Evolutionary conservation across 2,329 filamentous ascomycete genomes (phyloP).

Genomic region (Ophiostoma novo-ulmi): DNA sequence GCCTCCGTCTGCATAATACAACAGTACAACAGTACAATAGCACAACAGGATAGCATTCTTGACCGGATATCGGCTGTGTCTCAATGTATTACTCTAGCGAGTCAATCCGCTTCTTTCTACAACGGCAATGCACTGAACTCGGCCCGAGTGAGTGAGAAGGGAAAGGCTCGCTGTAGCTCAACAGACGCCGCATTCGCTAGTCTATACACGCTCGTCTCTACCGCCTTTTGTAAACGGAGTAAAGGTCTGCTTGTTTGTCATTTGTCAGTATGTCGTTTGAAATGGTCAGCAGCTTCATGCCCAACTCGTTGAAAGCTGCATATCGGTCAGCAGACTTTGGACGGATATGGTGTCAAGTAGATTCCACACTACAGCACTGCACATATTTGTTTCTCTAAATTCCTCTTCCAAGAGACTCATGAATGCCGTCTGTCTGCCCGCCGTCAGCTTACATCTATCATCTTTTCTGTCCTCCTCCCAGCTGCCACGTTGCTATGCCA

Average conservation of each 20-base stretch:
- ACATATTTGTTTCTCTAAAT: too few species aligned
- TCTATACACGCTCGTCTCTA: not conserved
- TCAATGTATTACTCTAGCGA: not conserved
- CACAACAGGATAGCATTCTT: too few species aligned
- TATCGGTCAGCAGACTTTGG: too few species aligned
- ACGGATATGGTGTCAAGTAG: too few species aligned
- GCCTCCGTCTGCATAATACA: not conserved
- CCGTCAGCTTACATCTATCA: not conserved
- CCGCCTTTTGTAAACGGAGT: too few species aligned
- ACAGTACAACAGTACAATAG: too few species aligned
- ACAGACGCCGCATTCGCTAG: not conserved
- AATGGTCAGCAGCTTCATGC: not conserved
- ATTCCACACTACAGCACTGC: too few species aligned
- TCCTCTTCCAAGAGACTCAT: too few species aligned
- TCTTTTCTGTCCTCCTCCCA: not conserved
- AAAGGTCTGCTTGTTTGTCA: not conserved
- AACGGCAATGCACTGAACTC: not conserved
- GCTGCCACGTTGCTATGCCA: not conserved
- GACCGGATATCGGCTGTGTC: not conserved
- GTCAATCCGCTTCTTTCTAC: not conserved
- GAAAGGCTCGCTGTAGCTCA: not conserved
- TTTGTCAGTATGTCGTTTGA: not conserved
- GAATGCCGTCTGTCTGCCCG: too few species aligned
- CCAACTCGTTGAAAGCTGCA: too few species aligned
- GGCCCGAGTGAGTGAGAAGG: not conserved